phyloP scores from a whole-genome alignment of 2,329 filamentous ascomycete species.

The Colletotrichum sidae region DNA sequence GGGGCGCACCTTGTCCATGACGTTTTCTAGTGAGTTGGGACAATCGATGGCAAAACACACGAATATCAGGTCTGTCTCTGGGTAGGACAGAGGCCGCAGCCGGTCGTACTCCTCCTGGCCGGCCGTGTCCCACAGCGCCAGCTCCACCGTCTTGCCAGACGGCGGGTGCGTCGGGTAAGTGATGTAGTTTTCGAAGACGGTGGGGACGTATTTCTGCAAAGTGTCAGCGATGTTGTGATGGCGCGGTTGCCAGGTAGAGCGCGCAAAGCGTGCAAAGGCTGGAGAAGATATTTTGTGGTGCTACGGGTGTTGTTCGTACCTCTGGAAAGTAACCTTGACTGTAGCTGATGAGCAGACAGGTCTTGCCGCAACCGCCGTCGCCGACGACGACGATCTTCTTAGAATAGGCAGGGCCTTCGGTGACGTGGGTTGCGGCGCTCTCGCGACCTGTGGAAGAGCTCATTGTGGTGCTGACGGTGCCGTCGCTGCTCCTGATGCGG shows the following conservation, averaged over 20 bases:
- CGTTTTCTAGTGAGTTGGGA: constrained; percentile 97
- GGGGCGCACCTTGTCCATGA: constrained; percentile 89
- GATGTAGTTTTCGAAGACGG: constrained; percentile 99
- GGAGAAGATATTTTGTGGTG: background rate
- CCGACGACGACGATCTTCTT: constrained; percentile 99
- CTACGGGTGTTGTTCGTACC: constrained; percentile 65
- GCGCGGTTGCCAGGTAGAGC: background rate
- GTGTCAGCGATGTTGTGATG: constrained; percentile 29
- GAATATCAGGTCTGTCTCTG: constrained; percentile 96
- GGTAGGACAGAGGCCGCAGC: constrained; percentile 93
- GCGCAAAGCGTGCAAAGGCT: background rate
- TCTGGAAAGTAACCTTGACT: constrained; percentile 99
- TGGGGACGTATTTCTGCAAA: constrained; percentile 96
- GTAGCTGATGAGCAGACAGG: constrained; percentile 97
- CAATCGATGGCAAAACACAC: constrained; percentile 99
- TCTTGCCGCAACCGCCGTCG: constrained; percentile 98
- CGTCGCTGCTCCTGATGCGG: constrained; percentile 82
- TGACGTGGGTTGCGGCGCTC: constrained; percentile 85
- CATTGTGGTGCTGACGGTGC: constrained; percentile 87
- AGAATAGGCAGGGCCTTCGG: constrained; percentile 91
- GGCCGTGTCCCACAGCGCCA: constrained; percentile 98
- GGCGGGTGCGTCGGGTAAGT: constrained; percentile 91
- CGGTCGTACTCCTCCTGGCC: constrained; percentile 99
- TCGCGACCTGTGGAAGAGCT: constrained; percentile 81
- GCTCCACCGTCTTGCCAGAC: constrained; percentile 93